These are phyloP conservation scores for Podila clonocystis DNA, from an alignment of 192 early-diverging fungal species.

Conservation along the genomic window DNA sequence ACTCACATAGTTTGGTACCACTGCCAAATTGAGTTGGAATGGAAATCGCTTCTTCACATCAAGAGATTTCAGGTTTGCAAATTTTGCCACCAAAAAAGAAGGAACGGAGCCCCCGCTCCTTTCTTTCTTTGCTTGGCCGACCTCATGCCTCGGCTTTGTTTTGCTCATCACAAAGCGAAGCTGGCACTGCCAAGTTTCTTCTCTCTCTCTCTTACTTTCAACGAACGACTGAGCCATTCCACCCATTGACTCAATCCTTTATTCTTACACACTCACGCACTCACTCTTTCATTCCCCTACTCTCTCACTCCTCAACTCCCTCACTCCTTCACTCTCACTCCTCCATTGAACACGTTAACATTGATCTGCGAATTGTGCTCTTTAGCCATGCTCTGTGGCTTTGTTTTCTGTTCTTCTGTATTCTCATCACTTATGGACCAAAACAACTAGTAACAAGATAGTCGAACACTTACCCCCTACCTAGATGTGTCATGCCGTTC, in stretches of 20 bases:
- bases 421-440: too few species aligned
- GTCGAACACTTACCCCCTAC: too few species aligned
- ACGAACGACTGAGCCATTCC: too few species aligned
- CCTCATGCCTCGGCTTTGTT: background rate
- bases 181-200: slow-evolving; percentile 3
- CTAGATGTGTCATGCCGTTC: too few species aligned
- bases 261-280: background rate
- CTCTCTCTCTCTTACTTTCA: background rate
- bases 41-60: slow-evolving; percentile 2
- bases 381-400: too few species aligned
- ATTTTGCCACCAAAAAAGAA: background rate
- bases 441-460: too few species aligned
- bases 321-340: too few species aligned
- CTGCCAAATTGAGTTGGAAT: background rate
- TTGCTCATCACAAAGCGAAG: background rate
- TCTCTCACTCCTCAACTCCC: too few species aligned
- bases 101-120: background rate
- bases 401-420: too few species aligned
- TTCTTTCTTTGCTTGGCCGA: background rate
- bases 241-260: background rate
- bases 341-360: too few species aligned
- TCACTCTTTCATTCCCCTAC: background rate
- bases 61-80: slow-evolving; percentile 7
- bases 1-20: background rate
- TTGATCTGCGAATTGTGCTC: too few species aligned